These are phyloP conservation scores for Botrytis aclada DNA, from an alignment of 2,329 filamentous ascomycete genomes.

Conservation along the genomic window DNA sequence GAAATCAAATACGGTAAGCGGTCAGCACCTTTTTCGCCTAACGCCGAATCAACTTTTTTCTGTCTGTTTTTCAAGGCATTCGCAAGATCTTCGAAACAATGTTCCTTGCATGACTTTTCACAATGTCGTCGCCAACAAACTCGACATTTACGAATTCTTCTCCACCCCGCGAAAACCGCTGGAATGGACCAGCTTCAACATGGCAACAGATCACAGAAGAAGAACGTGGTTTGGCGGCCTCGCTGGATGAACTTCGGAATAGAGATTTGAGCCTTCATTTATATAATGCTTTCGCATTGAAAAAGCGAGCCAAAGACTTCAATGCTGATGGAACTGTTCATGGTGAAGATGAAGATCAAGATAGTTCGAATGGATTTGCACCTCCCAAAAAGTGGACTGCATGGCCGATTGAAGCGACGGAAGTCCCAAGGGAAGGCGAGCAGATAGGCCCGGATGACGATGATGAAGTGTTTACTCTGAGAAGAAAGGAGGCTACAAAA, in stretches of 20 bases:
- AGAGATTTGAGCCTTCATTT: slow-evolving; percentile 72
- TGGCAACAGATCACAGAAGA: slow-evolving; percentile 63
- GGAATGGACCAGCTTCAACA: slow-evolving; percentile 61
- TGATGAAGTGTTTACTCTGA: slow-evolving; percentile 52
- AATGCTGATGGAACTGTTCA: slow-evolving; percentile 19
- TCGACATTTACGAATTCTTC: slow-evolving; percentile 6
- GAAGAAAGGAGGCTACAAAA: slow-evolving; percentile 42
- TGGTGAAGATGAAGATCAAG: slow-evolving; percentile 35
- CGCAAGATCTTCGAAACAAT: neutral
- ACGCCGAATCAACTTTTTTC: neutral
- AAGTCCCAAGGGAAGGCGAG: slow-evolving; percentile 59
- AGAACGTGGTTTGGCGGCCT: slow-evolving; percentile 60
- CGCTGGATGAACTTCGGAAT: slow-evolving; percentile 61
- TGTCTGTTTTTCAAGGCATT: neutral
- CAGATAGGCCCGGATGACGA: slow-evolving; percentile 46
- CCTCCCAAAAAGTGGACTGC: slow-evolving; percentile 70
- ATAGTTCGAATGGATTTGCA: slow-evolving; percentile 41
- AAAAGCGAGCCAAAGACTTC: slow-evolving; percentile 42
- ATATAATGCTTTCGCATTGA: slow-evolving; percentile 73
- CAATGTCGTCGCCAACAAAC: slow-evolving; percentile 16
- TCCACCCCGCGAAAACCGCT: slow-evolving; percentile 63
- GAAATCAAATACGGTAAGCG: slow-evolving; percentile 11
- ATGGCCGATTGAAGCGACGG: slow-evolving; percentile 68
- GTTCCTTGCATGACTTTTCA: slow-evolving; percentile 1
- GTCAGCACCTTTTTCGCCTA: neutral